Evolutionary conservation across 2,329 filamentous ascomycete genomes (phyloP), one percentile per base, ranked within the genome.

Genomic region (Nemania sp.): DNA sequence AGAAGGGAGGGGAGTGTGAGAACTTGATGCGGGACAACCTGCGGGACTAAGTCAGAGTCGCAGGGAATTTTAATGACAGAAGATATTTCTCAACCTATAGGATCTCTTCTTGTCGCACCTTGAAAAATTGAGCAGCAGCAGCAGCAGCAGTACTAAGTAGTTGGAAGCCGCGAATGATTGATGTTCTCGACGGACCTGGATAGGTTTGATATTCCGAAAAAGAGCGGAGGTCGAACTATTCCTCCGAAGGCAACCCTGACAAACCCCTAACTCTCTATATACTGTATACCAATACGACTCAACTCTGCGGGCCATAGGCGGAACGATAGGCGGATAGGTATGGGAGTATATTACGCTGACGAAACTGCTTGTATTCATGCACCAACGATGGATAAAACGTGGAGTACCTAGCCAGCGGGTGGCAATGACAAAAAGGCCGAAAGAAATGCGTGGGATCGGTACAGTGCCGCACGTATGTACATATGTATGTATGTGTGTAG

Each of bases 181-280:
- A 53, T 22, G 52, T 53, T 56, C 18, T 61, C 18, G 29, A 41
- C n/a, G 43, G 18, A 49, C 41, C 61, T 29, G 1, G 45, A 26
- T 52, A 7, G 20, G 32, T 13, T 38, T 51, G 32, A 54, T 53
- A 58, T 64, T 27, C 60, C 54, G 45, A 49, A 67, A 59, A 55
- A 55, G 41, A 56, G 54, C 41, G 53, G 61, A 52, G 51, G 61
- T 49, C 27, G 61, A 43, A 59, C 58, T 26, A 26, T 56, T 45
- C 56, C 60, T 62, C 66, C 62, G 62, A 65, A 29, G 38, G 55
- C 56, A 47, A 57, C 62, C 32, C 43, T 41, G 20, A 10, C 22
- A n/a, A n/a, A n/a, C n/a, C n/a, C n/a, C n/a, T n/a, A n/a, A n/a
- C n/a, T n/a, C n/a, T n/a, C n/a, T 20, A 49, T 7, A 27, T 47